Percentiles rank a stretch among this genome's conserved stretches.
These are phyloP conservation scores for Hypsizygus ulmarius DNA, from an alignment of 1,284 basidiomycete genomes.

Conservation along the genomic window DNA sequence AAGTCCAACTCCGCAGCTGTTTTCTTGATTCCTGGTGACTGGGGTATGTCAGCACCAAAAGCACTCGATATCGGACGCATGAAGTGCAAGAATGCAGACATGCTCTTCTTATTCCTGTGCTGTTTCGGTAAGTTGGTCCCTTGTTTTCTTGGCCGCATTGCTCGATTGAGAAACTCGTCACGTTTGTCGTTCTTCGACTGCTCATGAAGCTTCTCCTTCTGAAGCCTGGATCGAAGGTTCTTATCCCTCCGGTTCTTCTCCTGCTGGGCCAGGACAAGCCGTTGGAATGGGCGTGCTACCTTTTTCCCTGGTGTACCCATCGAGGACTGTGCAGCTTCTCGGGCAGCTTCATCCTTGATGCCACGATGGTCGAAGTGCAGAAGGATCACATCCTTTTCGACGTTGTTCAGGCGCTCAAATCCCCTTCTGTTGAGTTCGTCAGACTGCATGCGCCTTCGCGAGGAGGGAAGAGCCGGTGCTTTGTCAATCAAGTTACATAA, in stretches of 20 bases:
- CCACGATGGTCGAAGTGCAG: constrained; percentile 64
- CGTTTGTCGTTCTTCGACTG: constrained; percentile 66
- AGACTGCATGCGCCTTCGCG: constrained; percentile 43
- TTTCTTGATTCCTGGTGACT: constrained; percentile 44
- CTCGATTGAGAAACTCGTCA: constrained; percentile 69
- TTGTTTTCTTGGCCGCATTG: constrained; percentile 61
- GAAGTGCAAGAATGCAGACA: constrained; percentile 77
- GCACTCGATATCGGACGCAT: constrained; percentile 86
- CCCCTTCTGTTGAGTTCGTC: constrained; percentile 61
- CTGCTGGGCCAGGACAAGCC: constrained; percentile 57
- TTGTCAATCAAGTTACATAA: constrained; percentile 62
- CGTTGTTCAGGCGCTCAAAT: constrained; percentile 69
- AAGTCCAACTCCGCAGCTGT: constrained; percentile 76
- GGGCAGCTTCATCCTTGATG: constrained; percentile 69
- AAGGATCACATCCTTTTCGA: constrained; percentile 61
- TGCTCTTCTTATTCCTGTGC: constrained; percentile 80
- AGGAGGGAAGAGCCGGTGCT: constrained; percentile 39
- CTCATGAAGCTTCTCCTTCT: constrained; percentile 72
- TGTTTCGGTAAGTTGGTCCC: constrained; percentile 52
- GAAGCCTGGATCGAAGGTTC: constrained; percentile 59
- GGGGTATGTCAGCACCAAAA: constrained; percentile 60
- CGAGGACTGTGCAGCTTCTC: constrained; percentile 51
- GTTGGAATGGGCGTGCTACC: constrained; percentile 64
- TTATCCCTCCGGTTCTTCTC: constrained; percentile 79
- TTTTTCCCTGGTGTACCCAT: constrained; percentile 46